These are phyloP conservation scores for Arabidopsis hybrid DNA, from an alignment of 441 rosid genomes.

Conservation along the genomic window DNA sequence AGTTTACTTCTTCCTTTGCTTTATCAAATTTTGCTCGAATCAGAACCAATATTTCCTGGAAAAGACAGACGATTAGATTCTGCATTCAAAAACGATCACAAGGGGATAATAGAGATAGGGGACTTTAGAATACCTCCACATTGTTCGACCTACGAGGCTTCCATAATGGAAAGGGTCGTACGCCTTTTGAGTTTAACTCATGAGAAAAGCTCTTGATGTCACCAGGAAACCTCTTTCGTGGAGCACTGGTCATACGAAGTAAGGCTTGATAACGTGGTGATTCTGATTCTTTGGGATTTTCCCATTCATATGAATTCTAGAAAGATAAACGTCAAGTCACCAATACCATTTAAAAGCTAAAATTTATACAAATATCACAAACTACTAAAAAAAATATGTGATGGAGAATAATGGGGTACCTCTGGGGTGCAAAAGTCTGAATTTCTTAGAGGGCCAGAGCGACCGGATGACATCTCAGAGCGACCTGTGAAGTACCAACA, in stretches of 20 bases:
- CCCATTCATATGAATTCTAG: constrained; percentile 69
- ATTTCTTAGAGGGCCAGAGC: constrained; percentile 69
- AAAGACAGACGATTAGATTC: constrained; percentile 41
- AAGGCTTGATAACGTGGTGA: constrained; percentile 99
- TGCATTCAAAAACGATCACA: constrained; percentile 34
- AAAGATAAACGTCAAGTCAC: constrained; percentile 42
- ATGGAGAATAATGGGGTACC: constrained; percentile 58
- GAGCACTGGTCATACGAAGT: constrained; percentile 93
- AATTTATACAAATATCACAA: constrained; percentile 22
- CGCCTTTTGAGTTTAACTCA: constrained; percentile 97
- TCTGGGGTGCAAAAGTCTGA: constrained; percentile 90
- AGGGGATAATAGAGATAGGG: constrained; percentile 18
- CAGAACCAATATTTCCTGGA: constrained; percentile 81
- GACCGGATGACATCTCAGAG: constrained; percentile 58
- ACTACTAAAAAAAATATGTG: constrained; percentile 21
- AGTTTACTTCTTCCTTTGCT: constrained; percentile 98
- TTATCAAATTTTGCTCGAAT: constrained; percentile 93
- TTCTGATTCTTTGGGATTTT: constrained; percentile 91
- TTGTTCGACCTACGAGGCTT: constrained; percentile 90
- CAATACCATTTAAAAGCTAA: constrained; percentile 26
- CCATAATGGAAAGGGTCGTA: constrained; percentile 94
- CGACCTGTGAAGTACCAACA: constrained; percentile 54
- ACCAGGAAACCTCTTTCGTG: constrained; percentile 87
- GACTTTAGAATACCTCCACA: constrained; percentile 67
- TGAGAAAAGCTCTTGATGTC: constrained; percentile 98